Base-by-base conservation (phyloP, 495 filamentous ascomycete genomes). In the Penicillium psychrofluorescens region DNA sequence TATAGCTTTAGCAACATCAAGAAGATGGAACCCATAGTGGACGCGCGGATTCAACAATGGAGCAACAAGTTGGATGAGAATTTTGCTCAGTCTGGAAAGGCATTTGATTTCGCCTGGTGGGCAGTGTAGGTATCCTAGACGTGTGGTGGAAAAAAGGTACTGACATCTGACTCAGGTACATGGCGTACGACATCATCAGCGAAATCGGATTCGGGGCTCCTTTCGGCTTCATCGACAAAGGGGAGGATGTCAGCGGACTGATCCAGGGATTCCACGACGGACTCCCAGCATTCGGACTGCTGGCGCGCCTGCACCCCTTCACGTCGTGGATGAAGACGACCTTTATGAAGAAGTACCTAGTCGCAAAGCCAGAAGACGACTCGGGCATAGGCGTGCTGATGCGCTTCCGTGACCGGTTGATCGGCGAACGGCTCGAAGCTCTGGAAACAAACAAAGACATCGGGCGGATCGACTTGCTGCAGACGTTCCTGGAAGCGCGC, bases 181-280 rank as follows among this genome's bases (percentile, higher is more conserved):
- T 79, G 54, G 76, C 79, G 6, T 76, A 84, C 49, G 84, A 87
- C 49, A 70, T 80, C 2, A 80, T 87, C 43, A 76, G 74, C 9
- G 76, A 84, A 48, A 64, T 86, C 30, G 79, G 75, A 8, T 82
- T 82, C 53, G 80, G 81, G 10, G 62, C 72, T 29, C 70, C 80
- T 1, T 71, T 86, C 14, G 82, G 83, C 11, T 84, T 78, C 51
- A 62, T 85, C 3, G 66, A 74, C 35, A 67, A 66, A 41, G 80
- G 79, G 27, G 59, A 65, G 6, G 83, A 87, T 51, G 65, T 77
- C 29, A 67, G 71, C 32, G 68, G 73, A 16, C 67, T 84, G 7
- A 73, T 80, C 35, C 60, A 72, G 36, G 63, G 65, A 2, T 72
- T 79, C 49, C 71, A 79, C 38, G 65, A 67, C 22, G 65, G 64